Evolutionary conservation across 345 rosid species (phyloP).

Genomic region (Trapa incisa): DNA sequence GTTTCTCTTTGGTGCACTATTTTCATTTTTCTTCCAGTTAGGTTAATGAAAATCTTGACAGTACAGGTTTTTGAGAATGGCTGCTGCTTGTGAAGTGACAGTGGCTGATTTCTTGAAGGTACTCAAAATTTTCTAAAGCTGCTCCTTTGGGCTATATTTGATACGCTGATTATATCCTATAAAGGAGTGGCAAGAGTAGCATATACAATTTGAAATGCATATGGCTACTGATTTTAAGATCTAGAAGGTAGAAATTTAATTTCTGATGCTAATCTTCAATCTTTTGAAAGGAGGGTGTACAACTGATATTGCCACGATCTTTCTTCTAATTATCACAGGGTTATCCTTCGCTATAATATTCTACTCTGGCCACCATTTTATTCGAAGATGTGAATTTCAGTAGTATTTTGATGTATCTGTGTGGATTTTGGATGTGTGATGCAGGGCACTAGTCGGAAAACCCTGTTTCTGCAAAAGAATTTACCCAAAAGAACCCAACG

Average conservation of each 20-base stretch:
- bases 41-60: too few species aligned
- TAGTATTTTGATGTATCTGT: not conserved
- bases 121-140: not conserved
- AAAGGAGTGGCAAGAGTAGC: not conserved
- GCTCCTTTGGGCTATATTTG: too few species aligned
- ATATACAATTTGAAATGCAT: not conserved
- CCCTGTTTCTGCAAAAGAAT: slow-evolving; percentile 32
- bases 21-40: too few species aligned
- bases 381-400: not conserved
- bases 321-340: not conserved
- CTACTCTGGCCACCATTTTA: not conserved
- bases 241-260: too few species aligned
- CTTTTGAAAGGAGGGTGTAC: not conserved
- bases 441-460: slow-evolving; percentile 53
- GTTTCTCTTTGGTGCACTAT: too few species aligned
- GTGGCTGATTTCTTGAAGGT: slow-evolving; percentile 31
- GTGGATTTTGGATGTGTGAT: not conserved
- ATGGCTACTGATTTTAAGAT: not conserved
- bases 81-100: slow-evolving; percentile 23
- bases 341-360: not conserved
- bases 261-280: not conserved
- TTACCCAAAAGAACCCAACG: slow-evolving; percentile 16
- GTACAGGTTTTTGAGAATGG: slow-evolving; percentile 15
- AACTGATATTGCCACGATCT: not conserved
- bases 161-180: not conserved